Evolutionary conservation across 2,329 filamentous ascomycete species (phyloP), one percentile per base, ranked within the genome.

Genomic region (Aspergillus amoenus): DNA sequence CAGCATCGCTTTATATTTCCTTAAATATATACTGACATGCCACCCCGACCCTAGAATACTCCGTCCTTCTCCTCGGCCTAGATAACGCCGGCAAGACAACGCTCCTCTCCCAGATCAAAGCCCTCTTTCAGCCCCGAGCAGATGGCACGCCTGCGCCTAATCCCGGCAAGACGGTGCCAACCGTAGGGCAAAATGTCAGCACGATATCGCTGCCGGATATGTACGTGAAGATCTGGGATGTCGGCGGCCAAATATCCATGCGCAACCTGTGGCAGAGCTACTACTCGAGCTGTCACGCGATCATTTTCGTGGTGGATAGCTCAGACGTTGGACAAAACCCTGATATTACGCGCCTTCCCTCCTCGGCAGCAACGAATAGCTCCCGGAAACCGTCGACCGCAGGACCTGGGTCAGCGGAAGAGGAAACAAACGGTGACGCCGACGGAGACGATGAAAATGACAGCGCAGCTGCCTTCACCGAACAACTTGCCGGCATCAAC

Each of bases 11-110:
- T 4, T 27, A 12, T 13, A 46, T 27, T 7, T 34, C 11, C 11
- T 13, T 11, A 34, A 21, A 47, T 30, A 9, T 34, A n/a, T n/a
- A 24, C 17, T 18, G 27, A 30, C 27, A 30, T 30, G 9, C 27
- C 27, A 2, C 27, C 27, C 5, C 15, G 2, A 5, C 17, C 39
- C 37, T 70, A 94, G 93, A 97, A 80, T 97, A 97, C 82, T 97
- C 93, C 21, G 91, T 97, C 70, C 91, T 97, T 71, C 88, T 97
- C 65, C 90, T 97, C 68, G 94, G 94, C 62, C 90, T 97, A 71
- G 94, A 97, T 81, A 97, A 97, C 73, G 94, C 94, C 60, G 94
- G 94, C 76, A 97, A 97, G 82, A 97, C 94, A 41, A 97, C 94
- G 24, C 93, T 97, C 72, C 92, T 97, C 77, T 91, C 95, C 73